Conservation (phyloP, 208 protist species). For the Leishmania braziliensis region DNA sequence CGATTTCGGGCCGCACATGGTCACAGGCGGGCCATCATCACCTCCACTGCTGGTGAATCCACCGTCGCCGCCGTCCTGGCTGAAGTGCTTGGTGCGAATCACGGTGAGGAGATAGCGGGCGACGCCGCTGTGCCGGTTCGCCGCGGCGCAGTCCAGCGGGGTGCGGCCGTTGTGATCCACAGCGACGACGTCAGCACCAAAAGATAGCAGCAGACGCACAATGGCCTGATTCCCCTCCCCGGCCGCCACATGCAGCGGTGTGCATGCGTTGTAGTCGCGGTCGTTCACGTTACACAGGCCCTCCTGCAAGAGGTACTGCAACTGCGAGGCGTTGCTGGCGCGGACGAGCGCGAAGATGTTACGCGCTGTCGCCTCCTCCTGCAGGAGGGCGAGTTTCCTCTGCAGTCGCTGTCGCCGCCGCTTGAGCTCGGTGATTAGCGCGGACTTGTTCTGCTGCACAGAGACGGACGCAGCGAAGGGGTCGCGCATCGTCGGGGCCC, state of each 20-base stretch:
- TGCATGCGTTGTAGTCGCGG: conserved; percentile 89
- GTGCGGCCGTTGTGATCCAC: conserved; percentile 78
- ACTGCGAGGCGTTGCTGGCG: conserved; percentile 72
- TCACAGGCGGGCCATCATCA: neutral
- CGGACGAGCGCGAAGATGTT: conserved; percentile 88
- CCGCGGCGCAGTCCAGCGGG: conserved; percentile 81
- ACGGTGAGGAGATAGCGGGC: conserved; percentile 64
- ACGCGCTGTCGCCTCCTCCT: conserved; percentile 53
- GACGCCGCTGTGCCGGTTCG: conserved; percentile 79
- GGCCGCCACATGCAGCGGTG: conserved; percentile 84
- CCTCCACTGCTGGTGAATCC: conserved; percentile 4
- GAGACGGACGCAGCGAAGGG: conserved; percentile 30
- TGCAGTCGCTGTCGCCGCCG: conserved; percentile 59
- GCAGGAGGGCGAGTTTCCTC: conserved; percentile 51
- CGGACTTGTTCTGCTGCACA: conserved; percentile 49
- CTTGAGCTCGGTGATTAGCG: conserved; percentile 74
- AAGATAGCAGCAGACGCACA: conserved; percentile 81
- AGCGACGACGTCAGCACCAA: conserved; percentile 74
- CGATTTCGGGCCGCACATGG: neutral
- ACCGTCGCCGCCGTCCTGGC: conserved; percentile 1
- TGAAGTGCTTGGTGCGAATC: conserved; percentile 41
- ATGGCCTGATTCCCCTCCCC: conserved; percentile 79
- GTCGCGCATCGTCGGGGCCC: conserved; percentile 17
- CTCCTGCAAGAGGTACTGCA: conserved; percentile 79
- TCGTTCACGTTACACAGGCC: conserved; percentile 70